These are phyloP conservation scores for Aspergillus carbonarius DNA, from an alignment of 2,329 filamentous ascomycete genomes.

Conservation along the genomic window DNA sequence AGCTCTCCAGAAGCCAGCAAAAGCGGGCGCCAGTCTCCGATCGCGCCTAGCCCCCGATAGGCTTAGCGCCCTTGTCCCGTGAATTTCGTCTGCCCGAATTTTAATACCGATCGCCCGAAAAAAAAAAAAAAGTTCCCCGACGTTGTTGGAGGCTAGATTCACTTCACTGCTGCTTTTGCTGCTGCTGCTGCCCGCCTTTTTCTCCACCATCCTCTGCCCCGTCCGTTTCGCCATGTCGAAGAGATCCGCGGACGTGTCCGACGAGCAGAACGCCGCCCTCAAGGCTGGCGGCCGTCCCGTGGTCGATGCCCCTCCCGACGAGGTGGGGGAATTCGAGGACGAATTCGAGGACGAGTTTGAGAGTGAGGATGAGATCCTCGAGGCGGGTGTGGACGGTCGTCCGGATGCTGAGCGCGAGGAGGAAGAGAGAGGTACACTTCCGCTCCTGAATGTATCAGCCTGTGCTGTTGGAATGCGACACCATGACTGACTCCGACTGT, in stretches of 20 bases:
- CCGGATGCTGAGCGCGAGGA: conserved; percentile 93
- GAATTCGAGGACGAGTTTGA: conserved; percentile 97
- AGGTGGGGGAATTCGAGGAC: conserved; percentile 64
- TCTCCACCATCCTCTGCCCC: conserved; percentile 15
- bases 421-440: conserved; percentile 66
- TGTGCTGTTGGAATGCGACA: neutral
- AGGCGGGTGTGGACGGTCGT: conserved; percentile 89
- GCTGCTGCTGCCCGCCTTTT: conserved; percentile 23
- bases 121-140: conserved; percentile 37
- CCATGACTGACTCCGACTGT: conserved; percentile 17
- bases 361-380: conserved; percentile 87
- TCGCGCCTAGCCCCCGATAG: conserved; percentile 37
- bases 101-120: conserved; percentile 15
- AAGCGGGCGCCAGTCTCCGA: conserved; percentile 23
- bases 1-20: neutral
- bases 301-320: conserved; percentile 49
- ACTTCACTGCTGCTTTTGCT: conserved; percentile 12
- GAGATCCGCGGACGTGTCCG: conserved; percentile 55
- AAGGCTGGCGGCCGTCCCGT: conserved; percentile 63
- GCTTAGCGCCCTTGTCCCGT: conserved; percentile 26
- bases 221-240: conserved; percentile 55
- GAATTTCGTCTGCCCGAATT: conserved; percentile 19
- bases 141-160: conserved; percentile 5
- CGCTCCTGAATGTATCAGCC: neutral
- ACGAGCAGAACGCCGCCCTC: conserved; percentile 53